A percentile compares a stretch with the other conserved stretches of the same genome.
These are phyloP conservation scores for Hypomontagnella monticulosa DNA, from an alignment of 495 filamentous ascomycete genomes.

Conservation along the genomic window DNA sequence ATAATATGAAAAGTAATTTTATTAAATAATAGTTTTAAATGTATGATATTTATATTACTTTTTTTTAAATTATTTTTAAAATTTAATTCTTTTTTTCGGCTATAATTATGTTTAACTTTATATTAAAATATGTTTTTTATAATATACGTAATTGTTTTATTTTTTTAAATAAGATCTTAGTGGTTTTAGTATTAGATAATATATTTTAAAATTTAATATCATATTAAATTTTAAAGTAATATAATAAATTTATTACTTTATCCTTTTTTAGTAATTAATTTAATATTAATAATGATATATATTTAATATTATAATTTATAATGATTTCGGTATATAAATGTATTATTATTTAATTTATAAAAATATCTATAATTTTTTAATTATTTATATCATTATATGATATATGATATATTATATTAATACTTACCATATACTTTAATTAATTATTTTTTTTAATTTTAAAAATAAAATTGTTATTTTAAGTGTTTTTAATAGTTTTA, in stretches of 20 bases:
- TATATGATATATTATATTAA: too few species aligned
- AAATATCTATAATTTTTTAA: too few species aligned
- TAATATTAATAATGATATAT: neutral
- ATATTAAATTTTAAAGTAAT: neutral
- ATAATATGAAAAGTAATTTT: neutral
- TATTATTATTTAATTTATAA: too few species aligned
- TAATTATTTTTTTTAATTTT: neutral
- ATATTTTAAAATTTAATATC: neutral
- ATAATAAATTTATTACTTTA: neutral
- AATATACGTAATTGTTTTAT: neutral
- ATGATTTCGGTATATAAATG: too few species aligned
- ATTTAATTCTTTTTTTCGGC: neutral
- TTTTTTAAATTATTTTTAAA: neutral
- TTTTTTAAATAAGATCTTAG: neutral
- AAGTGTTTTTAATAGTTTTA: slow-evolving; percentile 1
- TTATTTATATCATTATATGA: too few species aligned
- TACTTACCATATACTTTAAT: neutral
- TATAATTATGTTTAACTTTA: neutral
- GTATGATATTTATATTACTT: neutral
- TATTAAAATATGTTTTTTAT: neutral
- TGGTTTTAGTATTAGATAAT: neutral
- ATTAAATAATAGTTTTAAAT: neutral
- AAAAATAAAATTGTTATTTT: neutral
- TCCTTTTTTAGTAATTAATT: neutral
- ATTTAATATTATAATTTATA: neutral